Evolutionary conservation across 2,329 filamentous ascomycete species (phyloP).

Genomic region (Calonectria pauciramosa): DNA sequence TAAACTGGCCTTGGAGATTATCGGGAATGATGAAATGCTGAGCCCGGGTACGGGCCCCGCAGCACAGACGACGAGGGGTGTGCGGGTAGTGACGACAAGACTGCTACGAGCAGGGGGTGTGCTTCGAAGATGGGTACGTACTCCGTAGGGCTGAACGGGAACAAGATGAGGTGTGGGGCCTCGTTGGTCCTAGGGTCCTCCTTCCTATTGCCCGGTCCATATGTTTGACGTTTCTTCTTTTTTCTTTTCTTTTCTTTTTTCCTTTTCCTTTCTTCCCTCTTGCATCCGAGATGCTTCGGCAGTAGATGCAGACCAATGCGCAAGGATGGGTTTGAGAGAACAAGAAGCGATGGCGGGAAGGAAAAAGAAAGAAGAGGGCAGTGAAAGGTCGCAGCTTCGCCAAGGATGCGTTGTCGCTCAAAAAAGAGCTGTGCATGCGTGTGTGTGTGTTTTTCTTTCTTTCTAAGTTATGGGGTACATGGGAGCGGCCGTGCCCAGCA

Average conservation of each 20-base stretch:
- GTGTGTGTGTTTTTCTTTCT: too few species aligned
- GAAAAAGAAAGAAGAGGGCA: background rate
- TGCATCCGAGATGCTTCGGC: background rate
- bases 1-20: slow-evolving; percentile 2
- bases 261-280: background rate
- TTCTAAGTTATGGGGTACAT: slow-evolving; percentile 14
- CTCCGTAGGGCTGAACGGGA: slow-evolving; percentile 43
- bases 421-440: background rate
- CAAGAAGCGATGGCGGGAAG: background rate
- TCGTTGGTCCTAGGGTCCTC: slow-evolving; percentile 30
- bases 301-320: background rate
- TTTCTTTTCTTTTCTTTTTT: background rate
- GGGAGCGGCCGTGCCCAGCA: background rate
- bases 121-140: slow-evolving; percentile 21
- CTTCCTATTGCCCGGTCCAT: background rate
- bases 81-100: background rate
- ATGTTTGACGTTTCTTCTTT: background rate
- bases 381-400: background rate
- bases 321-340: background rate
- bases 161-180: slow-evolving; percentile 35
- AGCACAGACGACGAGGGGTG: background rate
- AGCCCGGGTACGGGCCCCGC: background rate
- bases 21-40: background rate
- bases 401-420: slow-evolving; percentile 1
- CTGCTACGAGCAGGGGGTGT: slow-evolving; percentile 15